A percentile compares a stretch with the other conserved stretches of the same genome.
Evolutionary conservation across 352 stramenopile species (phyloP).

Genomic region (Thraustochytrium sp.): DNA sequence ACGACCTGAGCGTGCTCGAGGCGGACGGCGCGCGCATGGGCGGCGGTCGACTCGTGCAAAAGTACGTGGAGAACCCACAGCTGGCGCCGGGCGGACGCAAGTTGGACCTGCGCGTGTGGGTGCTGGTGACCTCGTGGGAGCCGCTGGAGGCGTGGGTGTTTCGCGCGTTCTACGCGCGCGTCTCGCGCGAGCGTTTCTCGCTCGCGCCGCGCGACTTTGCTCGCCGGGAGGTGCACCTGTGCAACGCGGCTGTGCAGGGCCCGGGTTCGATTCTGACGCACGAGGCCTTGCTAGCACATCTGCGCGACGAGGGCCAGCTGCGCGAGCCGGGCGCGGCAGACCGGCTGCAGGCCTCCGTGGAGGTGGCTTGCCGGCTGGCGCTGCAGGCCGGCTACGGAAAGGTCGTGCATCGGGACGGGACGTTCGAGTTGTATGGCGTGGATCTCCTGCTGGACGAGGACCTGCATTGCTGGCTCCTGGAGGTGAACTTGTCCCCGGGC

Average conservation of each 20-base stretch:
- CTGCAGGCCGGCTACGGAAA: constrained; percentile 71
- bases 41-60: constrained; percentile 77
- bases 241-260: constrained; percentile 83
- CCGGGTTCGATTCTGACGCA: constrained; percentile 29
- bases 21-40: constrained; percentile 56
- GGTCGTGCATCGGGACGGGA: constrained; percentile 81
- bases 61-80: constrained; percentile 86
- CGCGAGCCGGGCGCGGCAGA: neutral
- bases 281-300: neutral
- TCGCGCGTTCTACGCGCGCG: constrained; percentile 75
- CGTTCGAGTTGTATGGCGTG: constrained; percentile 89
- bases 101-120: constrained; percentile 86
- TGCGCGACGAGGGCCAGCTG: constrained; percentile 22
- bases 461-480: constrained; percentile 83
- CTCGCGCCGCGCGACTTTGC: constrained; percentile 48
- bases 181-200: constrained; percentile 77
- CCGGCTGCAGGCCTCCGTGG: constrained; percentile 54
- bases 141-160: constrained; percentile 85
- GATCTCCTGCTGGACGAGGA: constrained; percentile 83
- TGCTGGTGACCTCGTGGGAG: constrained; percentile 78
- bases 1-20: constrained; percentile 70
- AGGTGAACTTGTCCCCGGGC: constrained; percentile 79
- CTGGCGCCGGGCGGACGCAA: constrained; percentile 80
- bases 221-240: constrained; percentile 79
- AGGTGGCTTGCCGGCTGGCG: constrained; percentile 69